Evolutionary conservation across 768 basidiomycete genomes (phyloP), one percentile per base, ranked within the genome.

Genomic region (Tulasnella sp.): DNA sequence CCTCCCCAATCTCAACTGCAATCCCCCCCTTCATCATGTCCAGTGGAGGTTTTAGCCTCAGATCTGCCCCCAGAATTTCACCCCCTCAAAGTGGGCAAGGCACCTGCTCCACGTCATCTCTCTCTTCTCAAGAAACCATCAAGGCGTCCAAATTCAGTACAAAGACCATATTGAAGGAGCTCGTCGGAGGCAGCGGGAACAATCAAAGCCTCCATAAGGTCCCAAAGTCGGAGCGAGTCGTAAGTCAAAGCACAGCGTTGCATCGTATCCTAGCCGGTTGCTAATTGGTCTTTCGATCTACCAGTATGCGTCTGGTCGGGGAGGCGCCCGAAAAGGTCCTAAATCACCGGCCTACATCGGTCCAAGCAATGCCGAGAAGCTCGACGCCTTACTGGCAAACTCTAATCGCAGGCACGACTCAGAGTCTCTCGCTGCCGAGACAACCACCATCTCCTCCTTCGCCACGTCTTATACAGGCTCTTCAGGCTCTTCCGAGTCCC

Each of bases 281-380:
- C 75, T 4, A 73, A 22, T 12, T 9, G 14, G 5, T 31, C 22
- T 37, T 49, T 58, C 72, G n/a, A n/a, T 22, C 42, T n/a, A 11
- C n/a, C 34, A 76, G 75, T 71, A 71, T 37, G 38, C 67, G n/a
- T 76, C 75, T 40, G 75, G 75, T 34, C 36, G 75, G 14, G 75
- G 75, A 19, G 75, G 75, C 17, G 75, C 75, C 25, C 75, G 75
- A 25, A 67, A 68, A 45, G 39, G 69, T 29, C 58, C 38, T 11
- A 70, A 69, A 25, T 69, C 75, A 36, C 40, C 31, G 25, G n/a
- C 75, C 12, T 34, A 40, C n/a, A 64, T 67, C 14, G 64, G 58
- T 42, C 75, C 75, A 7, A 76, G 64, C 36, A 76, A 76, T 45
- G 40, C 64, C 36, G 75, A 76, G 67, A 68, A 40, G 38, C 67